Evolutionary conservation across 2,329 filamentous ascomycete genomes (phyloP).

Genomic region (Pseudocercospora musae): DNA sequence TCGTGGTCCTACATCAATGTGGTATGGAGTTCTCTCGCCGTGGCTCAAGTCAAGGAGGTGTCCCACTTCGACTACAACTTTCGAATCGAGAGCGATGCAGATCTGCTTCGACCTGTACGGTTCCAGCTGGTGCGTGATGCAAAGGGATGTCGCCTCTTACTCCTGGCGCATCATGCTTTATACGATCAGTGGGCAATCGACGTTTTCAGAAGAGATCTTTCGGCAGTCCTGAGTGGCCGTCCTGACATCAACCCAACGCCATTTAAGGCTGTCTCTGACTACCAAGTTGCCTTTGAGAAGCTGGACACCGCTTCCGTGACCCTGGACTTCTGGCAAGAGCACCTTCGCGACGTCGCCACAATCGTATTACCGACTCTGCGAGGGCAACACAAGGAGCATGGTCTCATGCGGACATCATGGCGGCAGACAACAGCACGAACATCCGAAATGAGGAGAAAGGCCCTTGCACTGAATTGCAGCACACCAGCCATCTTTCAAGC

Average conservation of each 20-base stretch:
- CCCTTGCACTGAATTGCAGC: slow-evolving; percentile 46
- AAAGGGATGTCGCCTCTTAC: slow-evolving; percentile 35
- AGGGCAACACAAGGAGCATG: slow-evolving; percentile 29
- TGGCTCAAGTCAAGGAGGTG: slow-evolving; percentile 30
- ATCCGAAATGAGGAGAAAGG: slow-evolving; percentile 8
- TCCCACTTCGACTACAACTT: slow-evolving; percentile 21
- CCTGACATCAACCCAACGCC: slow-evolving; percentile 48
- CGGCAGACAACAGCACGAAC: slow-evolving; percentile 12
- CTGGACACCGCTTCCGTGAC: background rate
- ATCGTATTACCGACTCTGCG: slow-evolving; percentile 59
- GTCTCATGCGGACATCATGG: slow-evolving; percentile 26
- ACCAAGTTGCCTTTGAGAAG: slow-evolving; percentile 36
- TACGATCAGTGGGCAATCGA: slow-evolving; percentile 90
- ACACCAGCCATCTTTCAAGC: slow-evolving; percentile 74
- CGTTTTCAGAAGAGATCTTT: slow-evolving; percentile 69
- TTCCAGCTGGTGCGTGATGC: slow-evolving; percentile 52
- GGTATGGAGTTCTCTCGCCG: slow-evolving; percentile 55
- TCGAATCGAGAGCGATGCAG: slow-evolving; percentile 26
- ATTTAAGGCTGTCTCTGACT: slow-evolving; percentile 59
- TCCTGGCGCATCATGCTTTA: slow-evolving; percentile 74
- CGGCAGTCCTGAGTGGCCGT: slow-evolving; percentile 45
- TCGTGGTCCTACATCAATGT: slow-evolving; percentile 58
- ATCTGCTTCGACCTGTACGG: slow-evolving; percentile 57
- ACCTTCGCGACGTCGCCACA: slow-evolving; percentile 58
- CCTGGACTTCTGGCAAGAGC: slow-evolving; percentile 65